A percentile compares a stretch with the other conserved stretches of the same genome.
Conservation (phyloP, 2,329 filamentous ascomycete genomes). For the Alternaria incomplexa region DNA sequence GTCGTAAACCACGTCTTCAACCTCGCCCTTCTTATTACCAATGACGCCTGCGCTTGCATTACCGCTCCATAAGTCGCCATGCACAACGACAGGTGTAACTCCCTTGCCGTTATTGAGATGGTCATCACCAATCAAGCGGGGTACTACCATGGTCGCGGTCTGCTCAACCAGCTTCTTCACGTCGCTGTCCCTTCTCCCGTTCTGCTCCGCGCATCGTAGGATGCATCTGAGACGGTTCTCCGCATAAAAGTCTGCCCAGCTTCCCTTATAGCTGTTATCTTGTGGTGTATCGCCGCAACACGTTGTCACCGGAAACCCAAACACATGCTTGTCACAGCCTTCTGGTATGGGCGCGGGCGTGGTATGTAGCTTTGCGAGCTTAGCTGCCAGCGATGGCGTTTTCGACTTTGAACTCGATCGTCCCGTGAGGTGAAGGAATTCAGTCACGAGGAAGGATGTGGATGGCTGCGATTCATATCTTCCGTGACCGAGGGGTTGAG, state of each 20-base stretch:
- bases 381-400: slow-evolving; percentile 67
- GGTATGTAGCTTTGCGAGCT: slow-evolving; percentile 79
- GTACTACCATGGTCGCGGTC: slow-evolving; percentile 71
- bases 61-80: slow-evolving; percentile 94
- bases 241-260: slow-evolving; percentile 87
- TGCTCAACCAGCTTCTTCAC: slow-evolving; percentile 69
- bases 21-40: slow-evolving; percentile 60
- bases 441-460: slow-evolving; percentile 68
- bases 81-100: slow-evolving; percentile 79
- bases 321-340: slow-evolving; percentile 66
- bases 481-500: slow-evolving; percentile 76
- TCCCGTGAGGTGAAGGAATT: slow-evolving; percentile 70
- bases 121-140: slow-evolving; percentile 72
- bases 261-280: slow-evolving; percentile 73
- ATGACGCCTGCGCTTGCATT: slow-evolving; percentile 76
- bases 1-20: slow-evolving; percentile 83
- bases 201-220: slow-evolving; percentile 60
- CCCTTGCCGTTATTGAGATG: slow-evolving; percentile 66
- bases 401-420: slow-evolving; percentile 30
- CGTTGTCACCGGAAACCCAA: slow-evolving; percentile 83
- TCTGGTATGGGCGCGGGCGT: slow-evolving; percentile 72
- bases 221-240: slow-evolving; percentile 75
- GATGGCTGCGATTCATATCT: slow-evolving; percentile 56
- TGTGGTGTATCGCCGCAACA: slow-evolving; percentile 87
- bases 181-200: slow-evolving; percentile 69